Base-by-base conservation (phyloP, 2,329 filamentous ascomycete genomes). In the Chaetomiaceae sp. region DNA sequence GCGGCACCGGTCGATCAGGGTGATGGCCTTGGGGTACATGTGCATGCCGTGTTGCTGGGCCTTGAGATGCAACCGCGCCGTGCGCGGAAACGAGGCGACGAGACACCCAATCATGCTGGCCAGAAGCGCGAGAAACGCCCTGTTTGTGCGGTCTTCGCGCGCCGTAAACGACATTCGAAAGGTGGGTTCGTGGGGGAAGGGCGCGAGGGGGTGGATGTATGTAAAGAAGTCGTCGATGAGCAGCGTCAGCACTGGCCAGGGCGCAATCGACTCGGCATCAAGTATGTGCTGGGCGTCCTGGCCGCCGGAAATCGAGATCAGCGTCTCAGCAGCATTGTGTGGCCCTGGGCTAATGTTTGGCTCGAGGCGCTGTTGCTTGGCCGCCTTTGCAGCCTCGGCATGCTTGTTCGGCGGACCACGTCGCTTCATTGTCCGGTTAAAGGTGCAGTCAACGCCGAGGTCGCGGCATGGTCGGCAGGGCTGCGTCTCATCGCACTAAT, bases 181-280 rank as follows among this genome's bases (percentile, higher is more conserved):
- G 4, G 85, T 87, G 0, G 86, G 86, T 65, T 90, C 86, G 67
- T 91, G 87, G 0, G 87, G 87, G 53, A 91, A 90, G 0, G 87
- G 87, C 53, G 81, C 81, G 8, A 91, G 76, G 1, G 87, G 87
- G 61, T 90, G 86, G 48, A 90, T 85, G 66, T 90, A 90, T 16
- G 85, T 89, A 70, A 90, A 91, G 75, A 89, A 91, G 71, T 91
- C 87, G 66, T 90, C 85, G 53, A 91, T 80, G 14, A 90, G 75
- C 2, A 85, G 76, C 62, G 86, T 78, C 48, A 91, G 72, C 10
- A 85, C 81, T 7, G 81, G 78, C 67, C 85, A 75, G 0, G 87
- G 84, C 36, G 85, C 87, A 56, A 91, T 90, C 2, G 80, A 75
- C 64, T 91, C 87, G 43, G 84, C 80, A 54, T 81, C 79, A 13